Conservation (phyloP, 306 rosid genomes). For the Acacia acuminata region DNA sequence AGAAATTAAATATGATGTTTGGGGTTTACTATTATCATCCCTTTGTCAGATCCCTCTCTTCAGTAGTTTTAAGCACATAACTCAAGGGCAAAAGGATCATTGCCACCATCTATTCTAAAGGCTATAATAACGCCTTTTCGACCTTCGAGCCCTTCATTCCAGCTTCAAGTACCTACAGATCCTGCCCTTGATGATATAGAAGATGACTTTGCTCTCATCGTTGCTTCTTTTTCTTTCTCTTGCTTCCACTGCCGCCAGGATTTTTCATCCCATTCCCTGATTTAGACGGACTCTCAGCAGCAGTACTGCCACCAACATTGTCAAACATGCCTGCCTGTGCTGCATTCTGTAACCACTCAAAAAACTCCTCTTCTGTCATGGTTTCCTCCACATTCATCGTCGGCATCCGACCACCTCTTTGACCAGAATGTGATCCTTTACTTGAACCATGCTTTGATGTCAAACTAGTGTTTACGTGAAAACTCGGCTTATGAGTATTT, state of each 20-base stretch:
- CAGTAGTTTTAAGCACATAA: not conserved
- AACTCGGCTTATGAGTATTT: constrained; percentile 94
- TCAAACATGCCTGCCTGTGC: constrained; percentile 72
- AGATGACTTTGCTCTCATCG: constrained; percentile 48
- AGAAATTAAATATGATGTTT: not conserved
- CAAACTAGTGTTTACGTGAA: constrained; percentile 89
- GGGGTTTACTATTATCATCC: not conserved
- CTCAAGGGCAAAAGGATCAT: constrained; percentile 18
- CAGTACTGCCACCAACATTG: constrained; percentile 43
- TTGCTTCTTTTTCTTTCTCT: constrained; percentile 83
- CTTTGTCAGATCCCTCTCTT: constrained; percentile 6
- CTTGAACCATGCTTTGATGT: constrained; percentile 65
- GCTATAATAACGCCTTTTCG: constrained; percentile 11
- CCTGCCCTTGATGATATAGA: constrained; percentile 25
- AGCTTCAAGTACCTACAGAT: constrained; percentile 35
- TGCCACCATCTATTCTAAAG: not conserved
- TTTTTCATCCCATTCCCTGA: constrained; percentile 62
- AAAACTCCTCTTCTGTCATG: constrained; percentile 91
- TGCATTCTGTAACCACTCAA: constrained; percentile 91
- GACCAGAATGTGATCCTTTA: constrained; percentile 80
- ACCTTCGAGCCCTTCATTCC: constrained; percentile 35
- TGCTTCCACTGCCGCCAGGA: constrained; percentile 45
- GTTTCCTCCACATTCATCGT: constrained; percentile 66
- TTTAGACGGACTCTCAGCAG: constrained; percentile 63
- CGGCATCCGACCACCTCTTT: constrained; percentile 69